phyloP scores from a whole-genome alignment of 768 basidiomycete genomes.

The Naganishia antarctica region DNA sequence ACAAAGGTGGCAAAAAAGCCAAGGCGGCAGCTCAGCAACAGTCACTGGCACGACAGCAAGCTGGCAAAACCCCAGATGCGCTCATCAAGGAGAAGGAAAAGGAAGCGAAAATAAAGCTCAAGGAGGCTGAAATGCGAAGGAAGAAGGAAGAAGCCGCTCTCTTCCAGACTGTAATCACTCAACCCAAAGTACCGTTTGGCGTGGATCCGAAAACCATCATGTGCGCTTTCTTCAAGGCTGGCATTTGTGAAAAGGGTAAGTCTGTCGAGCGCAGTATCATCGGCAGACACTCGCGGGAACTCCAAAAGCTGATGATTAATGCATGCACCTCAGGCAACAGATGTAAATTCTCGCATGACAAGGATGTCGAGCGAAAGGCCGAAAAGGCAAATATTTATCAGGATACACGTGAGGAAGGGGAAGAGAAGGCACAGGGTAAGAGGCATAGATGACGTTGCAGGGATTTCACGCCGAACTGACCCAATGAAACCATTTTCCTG shows the following conservation, averaged over 20 bases:
- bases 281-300: no score
- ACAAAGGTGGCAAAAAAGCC: constrained; percentile 53
- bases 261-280: no score
- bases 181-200: constrained; percentile 70
- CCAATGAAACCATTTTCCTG: background rate
- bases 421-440: constrained; percentile 58
- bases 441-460: no score
- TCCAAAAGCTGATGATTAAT: background rate
- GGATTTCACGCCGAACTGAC: no score
- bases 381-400: constrained; percentile 94
- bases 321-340: constrained; percentile 40
- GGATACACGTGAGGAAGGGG: constrained; percentile 72
- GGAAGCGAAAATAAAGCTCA: constrained; percentile 38
- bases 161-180: constrained; percentile 55
- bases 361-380: constrained; percentile 79
- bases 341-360: constrained; percentile 96
- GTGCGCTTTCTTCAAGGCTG: constrained; percentile 87
- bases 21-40: constrained; percentile 55
- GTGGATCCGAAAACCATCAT: constrained; percentile 86
- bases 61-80: background rate
- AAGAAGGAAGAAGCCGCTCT: constrained; percentile 70
- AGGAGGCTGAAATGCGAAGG: constrained; percentile 41
- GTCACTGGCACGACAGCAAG: background rate
- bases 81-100: constrained; percentile 86
- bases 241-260: constrained; percentile 81